Conservation (phyloP, 2,329 filamentous ascomycete species). For the Grosmannia clavigera region DNA sequence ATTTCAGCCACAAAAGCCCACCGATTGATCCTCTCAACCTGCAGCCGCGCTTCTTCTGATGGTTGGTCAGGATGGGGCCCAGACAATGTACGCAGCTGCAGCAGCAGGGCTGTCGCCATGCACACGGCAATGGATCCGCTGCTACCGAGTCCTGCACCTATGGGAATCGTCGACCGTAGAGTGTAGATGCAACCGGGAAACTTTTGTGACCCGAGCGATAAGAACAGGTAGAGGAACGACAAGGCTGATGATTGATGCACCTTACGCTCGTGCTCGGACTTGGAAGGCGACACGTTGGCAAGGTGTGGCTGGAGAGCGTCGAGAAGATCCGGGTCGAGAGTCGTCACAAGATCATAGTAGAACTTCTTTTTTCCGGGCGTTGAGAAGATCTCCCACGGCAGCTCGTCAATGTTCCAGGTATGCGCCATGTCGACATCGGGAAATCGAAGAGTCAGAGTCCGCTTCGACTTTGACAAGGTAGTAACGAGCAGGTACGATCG, state of each 20-base stretch:
- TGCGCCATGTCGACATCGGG: slow-evolving; percentile 82
- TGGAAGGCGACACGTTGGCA: slow-evolving; percentile 51
- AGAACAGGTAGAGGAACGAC: slow-evolving; percentile 84
- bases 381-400: slow-evolving; percentile 78
- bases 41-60: slow-evolving; percentile 70
- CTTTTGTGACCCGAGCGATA: slow-evolving; percentile 68
- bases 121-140: slow-evolving; percentile 93
- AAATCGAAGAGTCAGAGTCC: slow-evolving; percentile 79
- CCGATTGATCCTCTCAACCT: slow-evolving; percentile 89
- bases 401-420: slow-evolving; percentile 84
- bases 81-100: slow-evolving; percentile 78
- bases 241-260: slow-evolving; percentile 72
- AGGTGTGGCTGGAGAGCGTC: slow-evolving; percentile 72
- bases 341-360: slow-evolving; percentile 82
- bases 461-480: slow-evolving; percentile 80
- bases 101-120: slow-evolving; percentile 66
- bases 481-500: slow-evolving; percentile 95
- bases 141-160: slow-evolving; percentile 81
- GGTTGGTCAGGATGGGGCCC: slow-evolving; percentile 90
- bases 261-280: slow-evolving; percentile 61
- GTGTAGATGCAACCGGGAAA: slow-evolving; percentile 81
- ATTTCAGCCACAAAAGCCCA: slow-evolving; percentile 97
- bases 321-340: slow-evolving; percentile 71
- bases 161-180: slow-evolving; percentile 84
- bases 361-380: slow-evolving; percentile 79